Evolutionary conservation across 208 protist genomes (phyloP).

Genomic region (Trichomonas tenax): DNA sequence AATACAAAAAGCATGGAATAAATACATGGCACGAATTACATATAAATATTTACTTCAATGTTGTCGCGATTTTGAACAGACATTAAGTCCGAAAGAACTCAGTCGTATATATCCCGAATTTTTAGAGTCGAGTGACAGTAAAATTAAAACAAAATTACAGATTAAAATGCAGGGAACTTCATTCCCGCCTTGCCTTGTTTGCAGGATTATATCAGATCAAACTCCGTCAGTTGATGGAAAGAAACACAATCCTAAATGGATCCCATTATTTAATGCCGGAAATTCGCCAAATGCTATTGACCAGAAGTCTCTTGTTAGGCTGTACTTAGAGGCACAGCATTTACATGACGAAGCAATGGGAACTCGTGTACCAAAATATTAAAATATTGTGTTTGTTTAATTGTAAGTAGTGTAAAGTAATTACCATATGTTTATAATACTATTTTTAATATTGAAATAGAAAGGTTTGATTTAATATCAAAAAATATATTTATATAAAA

Average conservation of each 20-base stretch:
- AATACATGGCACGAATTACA: neutral
- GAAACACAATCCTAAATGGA: neutral
- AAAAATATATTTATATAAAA: neutral
- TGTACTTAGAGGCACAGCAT: neutral
- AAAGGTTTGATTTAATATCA: too few relatives aligned
- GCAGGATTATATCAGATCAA: neutral
- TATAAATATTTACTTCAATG: conserved; percentile 13
- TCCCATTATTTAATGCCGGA: neutral
- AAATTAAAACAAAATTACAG: neutral
- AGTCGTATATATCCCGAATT: conserved; percentile 12
- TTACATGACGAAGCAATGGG: neutral
- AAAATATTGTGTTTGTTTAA: neutral
- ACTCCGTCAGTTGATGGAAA: neutral
- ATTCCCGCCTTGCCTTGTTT: neutral
- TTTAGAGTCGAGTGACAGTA: neutral
- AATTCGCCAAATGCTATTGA: neutral
- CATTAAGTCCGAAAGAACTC: neutral
- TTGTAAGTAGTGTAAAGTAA: too few relatives aligned
- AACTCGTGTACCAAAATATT: neutral
- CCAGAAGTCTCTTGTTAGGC: neutral
- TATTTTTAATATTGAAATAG: too few relatives aligned
- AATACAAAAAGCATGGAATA: neutral
- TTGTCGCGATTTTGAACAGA: neutral
- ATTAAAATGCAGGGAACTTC: neutral
- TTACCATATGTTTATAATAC: too few relatives aligned